Conservation (phyloP, 768 basidiomycete genomes). For the Tricholoma bakamatsutake region DNA sequence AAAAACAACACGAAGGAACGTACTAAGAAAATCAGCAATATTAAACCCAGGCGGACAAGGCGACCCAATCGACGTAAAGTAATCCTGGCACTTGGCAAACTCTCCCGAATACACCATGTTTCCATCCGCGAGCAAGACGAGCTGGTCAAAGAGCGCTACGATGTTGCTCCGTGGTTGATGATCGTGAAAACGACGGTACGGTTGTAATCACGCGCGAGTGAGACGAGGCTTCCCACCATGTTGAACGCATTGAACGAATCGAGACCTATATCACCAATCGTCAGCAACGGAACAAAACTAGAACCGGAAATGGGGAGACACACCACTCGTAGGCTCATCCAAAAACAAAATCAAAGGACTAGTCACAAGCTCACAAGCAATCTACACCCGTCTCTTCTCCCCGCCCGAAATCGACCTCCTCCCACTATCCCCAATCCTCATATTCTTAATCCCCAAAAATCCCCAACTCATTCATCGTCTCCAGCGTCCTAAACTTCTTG, state of each 20-base stretch:
- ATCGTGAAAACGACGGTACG: constrained; percentile 97
- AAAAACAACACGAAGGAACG: constrained; percentile 25
- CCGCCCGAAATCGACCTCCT: constrained; percentile 93
- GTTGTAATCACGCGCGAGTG: constrained; percentile 83
- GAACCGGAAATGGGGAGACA: too few species aligned
- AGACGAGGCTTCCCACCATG: constrained; percentile 83
- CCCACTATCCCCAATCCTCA: constrained; percentile 83
- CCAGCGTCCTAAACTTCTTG: constrained; percentile 91
- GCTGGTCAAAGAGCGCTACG: constrained; percentile 90
- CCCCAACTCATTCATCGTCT: constrained; percentile 95
- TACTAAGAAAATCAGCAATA: constrained; percentile 94
- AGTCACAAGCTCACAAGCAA: constrained; percentile 97
- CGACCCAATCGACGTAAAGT: constrained; percentile 73
- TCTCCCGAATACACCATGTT: constrained; percentile 83
- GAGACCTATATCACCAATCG: constrained; percentile 48
- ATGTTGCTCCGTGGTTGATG: constrained; percentile 98
- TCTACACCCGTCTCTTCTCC: constrained; percentile 94
- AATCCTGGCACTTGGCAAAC: constrained; percentile 66
- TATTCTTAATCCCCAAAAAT: constrained; percentile 87
- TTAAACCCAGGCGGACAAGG: constrained; percentile 94
- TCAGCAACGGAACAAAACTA: too few species aligned
- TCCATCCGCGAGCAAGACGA: constrained; percentile 81
- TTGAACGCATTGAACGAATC: constrained; percentile 96
- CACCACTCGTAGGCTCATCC: constrained; percentile 95
- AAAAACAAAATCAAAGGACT: constrained; percentile 94